phyloP scores from a whole-genome alignment of 257 asterid genomes.

The Jacaranda copaia region DNA sequence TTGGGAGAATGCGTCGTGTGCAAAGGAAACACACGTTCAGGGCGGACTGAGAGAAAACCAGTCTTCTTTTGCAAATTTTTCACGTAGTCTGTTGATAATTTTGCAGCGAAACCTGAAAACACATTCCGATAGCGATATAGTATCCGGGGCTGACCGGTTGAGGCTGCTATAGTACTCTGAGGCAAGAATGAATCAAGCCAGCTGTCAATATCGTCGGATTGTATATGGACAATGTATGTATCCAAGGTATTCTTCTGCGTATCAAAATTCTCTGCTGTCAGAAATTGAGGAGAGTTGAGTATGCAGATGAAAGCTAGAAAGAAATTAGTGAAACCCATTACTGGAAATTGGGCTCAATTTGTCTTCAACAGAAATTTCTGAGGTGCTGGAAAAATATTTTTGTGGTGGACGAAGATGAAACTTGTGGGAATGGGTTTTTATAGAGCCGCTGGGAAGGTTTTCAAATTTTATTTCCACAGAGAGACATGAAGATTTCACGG shows the following conservation, averaged over 20 bases:
- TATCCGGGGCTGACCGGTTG: background rate
- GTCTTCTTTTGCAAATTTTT: background rate
- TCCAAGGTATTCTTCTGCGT: background rate
- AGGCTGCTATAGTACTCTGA: background rate
- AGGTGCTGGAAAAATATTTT: background rate
- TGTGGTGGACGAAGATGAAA: too few relatives aligned
- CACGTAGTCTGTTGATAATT: background rate
- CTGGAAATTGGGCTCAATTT: background rate
- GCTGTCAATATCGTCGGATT: background rate
- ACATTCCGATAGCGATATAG: background rate
- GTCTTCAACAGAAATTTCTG: too few relatives aligned
- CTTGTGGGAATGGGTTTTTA: too few relatives aligned
- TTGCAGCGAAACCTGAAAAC: background rate
- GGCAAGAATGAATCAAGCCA: background rate
- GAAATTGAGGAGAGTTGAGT: background rate
- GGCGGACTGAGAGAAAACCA: background rate
- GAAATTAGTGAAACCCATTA: background rate
- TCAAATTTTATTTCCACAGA: too few relatives aligned
- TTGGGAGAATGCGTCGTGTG: background rate
- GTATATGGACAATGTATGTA: background rate
- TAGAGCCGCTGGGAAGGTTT: too few relatives aligned
- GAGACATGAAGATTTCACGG: too few relatives aligned
- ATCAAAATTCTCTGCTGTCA: background rate
- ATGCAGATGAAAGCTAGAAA: background rate
- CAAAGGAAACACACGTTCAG: background rate